Percentiles rank a stretch among this genome's conserved stretches.
These are phyloP conservation scores for Magnaporthales sp. DNA, from an alignment of 2,329 filamentous ascomycete genomes.

Conservation along the genomic window DNA sequence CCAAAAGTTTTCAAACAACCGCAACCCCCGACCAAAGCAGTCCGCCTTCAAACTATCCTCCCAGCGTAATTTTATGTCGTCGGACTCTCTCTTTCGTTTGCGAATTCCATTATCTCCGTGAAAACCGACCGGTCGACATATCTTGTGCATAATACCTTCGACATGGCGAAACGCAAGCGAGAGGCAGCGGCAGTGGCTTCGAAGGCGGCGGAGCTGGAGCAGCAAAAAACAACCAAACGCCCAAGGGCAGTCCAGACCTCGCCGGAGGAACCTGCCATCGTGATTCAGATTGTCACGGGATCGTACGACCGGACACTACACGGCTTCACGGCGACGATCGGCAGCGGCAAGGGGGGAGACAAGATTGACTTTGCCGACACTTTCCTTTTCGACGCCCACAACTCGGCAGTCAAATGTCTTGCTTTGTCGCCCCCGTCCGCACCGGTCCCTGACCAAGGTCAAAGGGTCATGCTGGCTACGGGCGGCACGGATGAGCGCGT, in stretches of 20 bases:
- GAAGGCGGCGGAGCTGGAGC: constrained; percentile 6
- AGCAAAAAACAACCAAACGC: constrained; percentile 5
- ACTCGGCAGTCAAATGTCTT: constrained; percentile 80
- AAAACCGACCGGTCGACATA: neutral
- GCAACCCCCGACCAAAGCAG: neutral
- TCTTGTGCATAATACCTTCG: neutral
- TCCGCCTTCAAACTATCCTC: neutral
- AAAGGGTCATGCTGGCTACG: constrained; percentile 82
- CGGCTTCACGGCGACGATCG: constrained; percentile 71
- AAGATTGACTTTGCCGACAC: constrained; percentile 71
- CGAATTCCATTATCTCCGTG: neutral
- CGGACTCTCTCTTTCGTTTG: neutral
- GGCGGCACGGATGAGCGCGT: constrained; percentile 91
- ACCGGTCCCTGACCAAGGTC: constrained; percentile 49
- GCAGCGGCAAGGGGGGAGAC: constrained; percentile 9
- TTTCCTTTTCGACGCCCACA: constrained; percentile 92
- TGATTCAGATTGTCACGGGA: constrained; percentile 78
- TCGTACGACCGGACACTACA: constrained; percentile 93
- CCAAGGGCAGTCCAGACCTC: neutral
- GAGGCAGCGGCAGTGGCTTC: constrained; percentile 13
- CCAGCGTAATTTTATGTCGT: neutral
- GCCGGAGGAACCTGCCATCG: neutral
- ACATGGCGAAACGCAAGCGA: constrained; percentile 22
- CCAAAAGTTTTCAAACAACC: neutral
- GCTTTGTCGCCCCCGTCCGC: constrained; percentile 72